These are phyloP conservation scores for Cladosporium sp. DNA, from an alignment of 2,329 filamentous ascomycete genomes.

Conservation along the genomic window DNA sequence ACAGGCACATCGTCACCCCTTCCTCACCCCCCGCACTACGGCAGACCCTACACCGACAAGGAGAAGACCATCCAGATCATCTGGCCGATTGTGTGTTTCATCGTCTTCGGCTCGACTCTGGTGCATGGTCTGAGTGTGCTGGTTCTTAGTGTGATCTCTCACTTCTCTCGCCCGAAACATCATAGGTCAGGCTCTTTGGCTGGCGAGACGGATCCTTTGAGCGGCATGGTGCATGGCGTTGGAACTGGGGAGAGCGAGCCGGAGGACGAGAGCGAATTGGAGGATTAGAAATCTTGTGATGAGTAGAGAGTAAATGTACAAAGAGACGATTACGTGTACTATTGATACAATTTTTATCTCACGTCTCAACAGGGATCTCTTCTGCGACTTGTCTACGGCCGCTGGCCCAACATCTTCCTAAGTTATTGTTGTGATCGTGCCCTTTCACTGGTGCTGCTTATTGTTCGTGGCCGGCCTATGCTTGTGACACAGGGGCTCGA, in stretches of 20 bases:
- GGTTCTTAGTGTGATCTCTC: slow-evolving; percentile 45
- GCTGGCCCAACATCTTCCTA: too few relatives aligned
- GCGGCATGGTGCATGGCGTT: slow-evolving; percentile 47
- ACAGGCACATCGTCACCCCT: slow-evolving; percentile 43
- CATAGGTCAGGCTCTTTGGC: slow-evolving; percentile 48
- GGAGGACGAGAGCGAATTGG: slow-evolving; percentile 8
- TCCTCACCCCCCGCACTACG: slow-evolving; percentile 37
- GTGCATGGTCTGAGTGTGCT: slow-evolving; percentile 52
- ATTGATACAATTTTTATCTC: too few relatives aligned
- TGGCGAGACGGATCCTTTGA: slow-evolving; percentile 45
- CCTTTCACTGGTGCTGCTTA: too few relatives aligned
- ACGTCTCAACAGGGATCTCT: too few relatives aligned
- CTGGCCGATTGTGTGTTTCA: slow-evolving; percentile 53
- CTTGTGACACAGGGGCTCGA: too few relatives aligned
- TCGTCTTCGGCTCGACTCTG: slow-evolving; percentile 50
- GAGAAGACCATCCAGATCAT: slow-evolving; percentile 42
- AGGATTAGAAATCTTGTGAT: not conserved
- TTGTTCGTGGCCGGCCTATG: too few relatives aligned
- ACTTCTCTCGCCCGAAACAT: slow-evolving; percentile 43
- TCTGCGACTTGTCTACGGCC: too few relatives aligned
- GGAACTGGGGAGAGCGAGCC: slow-evolving; percentile 20
- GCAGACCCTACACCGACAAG: slow-evolving; percentile 29
- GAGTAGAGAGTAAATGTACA: too few relatives aligned
- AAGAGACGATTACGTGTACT: too few relatives aligned
- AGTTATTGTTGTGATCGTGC: too few relatives aligned